Percentiles rank a stretch among this genome's conserved stretches.
Evolutionary conservation across 2,329 filamentous ascomycete genomes (phyloP).

Genomic region (Nigrospora osmanthi): DNA sequence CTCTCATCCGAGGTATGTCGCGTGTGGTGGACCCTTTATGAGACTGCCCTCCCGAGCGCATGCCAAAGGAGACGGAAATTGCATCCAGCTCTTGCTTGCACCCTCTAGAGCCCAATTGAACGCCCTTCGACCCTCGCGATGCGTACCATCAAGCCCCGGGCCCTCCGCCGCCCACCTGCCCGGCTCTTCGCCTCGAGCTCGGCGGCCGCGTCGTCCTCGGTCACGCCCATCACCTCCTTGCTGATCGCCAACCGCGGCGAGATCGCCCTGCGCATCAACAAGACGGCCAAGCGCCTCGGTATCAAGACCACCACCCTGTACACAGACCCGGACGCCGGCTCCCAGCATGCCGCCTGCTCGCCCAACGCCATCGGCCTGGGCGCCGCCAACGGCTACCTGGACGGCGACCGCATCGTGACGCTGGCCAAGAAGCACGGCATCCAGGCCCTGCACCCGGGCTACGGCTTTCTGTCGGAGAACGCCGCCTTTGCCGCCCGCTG

Average conservation of each 20-base stretch:
- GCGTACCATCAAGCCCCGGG: constrained; percentile 47
- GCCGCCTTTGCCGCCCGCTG: constrained; percentile 82
- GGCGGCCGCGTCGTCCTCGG: constrained; percentile 18
- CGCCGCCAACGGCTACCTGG: constrained; percentile 77
- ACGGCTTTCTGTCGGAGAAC: constrained; percentile 94
- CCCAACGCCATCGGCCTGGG: constrained; percentile 80
- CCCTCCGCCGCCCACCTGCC: constrained; percentile 34
- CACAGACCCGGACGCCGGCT: constrained; percentile 79
- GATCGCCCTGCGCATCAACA: constrained; percentile 87
- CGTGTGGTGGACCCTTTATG: too few species aligned
- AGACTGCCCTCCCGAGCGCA: too few species aligned
- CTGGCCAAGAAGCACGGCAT: constrained; percentile 82
- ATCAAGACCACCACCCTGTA: constrained; percentile 93
- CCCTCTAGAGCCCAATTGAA: too few species aligned
- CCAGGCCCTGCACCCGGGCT: constrained; percentile 88
- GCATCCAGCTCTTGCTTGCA: too few species aligned
- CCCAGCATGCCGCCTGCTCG: constrained; percentile 83
- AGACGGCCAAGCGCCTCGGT: constrained; percentile 79
- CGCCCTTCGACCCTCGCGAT: constrained; percentile 21
- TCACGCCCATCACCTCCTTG: constrained; percentile 62
- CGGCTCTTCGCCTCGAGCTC: constrained; percentile 23
- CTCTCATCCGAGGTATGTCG: too few species aligned
- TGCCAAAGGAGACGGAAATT: too few species aligned
- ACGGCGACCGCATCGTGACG: constrained; percentile 85
- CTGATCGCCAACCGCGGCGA: constrained; percentile 96